Evolutionary conservation across 2,329 filamentous ascomycete genomes (phyloP), one percentile per base, ranked within the genome.

Genomic region (Colletotrichum lupini): DNA sequence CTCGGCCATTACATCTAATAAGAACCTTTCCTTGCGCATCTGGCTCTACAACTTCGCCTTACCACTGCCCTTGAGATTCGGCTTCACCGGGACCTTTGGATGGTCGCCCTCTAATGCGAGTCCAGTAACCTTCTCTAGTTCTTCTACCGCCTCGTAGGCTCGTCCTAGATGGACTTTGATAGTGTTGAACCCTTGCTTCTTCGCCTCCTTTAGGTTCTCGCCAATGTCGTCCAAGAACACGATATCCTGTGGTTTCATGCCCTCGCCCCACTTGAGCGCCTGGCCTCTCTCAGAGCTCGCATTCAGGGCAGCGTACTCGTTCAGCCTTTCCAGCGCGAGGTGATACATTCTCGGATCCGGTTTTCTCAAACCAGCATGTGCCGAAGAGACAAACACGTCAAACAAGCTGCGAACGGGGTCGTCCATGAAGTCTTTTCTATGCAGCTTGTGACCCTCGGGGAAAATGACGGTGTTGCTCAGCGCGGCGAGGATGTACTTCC

Each of bases 161-260:
- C 88, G 91, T 1, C 95, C 95, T 32, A 98, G 83, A 9, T 89
- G 86, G 1, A 98, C 97, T 83, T 96, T 98, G 76, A 98, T 89
- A 0, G 96, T 98, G 68, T 88, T 84, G 81, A 98, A 92, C 0
- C 96, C 96, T 26, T 91, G 85, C 61, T 87, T 88, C 82, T 88
- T 93, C 1, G 92, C 97, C 57, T 89, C 92, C 85, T 95, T 97
- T 71, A 98, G 82, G 81, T 99, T 99, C 82, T 95, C 92, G 1
- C 97, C 97, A 81, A 99, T 98, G 78, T 98, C 95, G 81, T 98
- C 97, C 62, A 98, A 83, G 80, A 99, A 99, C 5, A 97, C 83
- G 57, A 98, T 86, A 68, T 98, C 94, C 0, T 85, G 84, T 0
- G 92, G 84, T 68, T 84, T 81, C 9, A 97, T 85, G 0, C 87